Base-by-base conservation (phyloP, 306 rosid species). In the Rosa persica region DNA sequence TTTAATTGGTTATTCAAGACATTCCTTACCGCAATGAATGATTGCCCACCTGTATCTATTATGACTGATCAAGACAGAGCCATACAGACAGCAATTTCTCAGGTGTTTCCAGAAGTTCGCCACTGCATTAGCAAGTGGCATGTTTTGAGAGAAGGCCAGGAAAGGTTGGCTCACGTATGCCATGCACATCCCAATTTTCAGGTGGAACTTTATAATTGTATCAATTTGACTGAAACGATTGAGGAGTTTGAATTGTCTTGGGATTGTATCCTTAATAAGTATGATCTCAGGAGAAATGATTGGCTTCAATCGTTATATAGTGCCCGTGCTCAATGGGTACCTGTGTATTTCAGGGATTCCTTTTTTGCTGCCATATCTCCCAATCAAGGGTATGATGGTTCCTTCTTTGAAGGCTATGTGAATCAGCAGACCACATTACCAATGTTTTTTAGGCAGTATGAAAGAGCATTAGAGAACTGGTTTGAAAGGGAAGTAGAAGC, bases 221-320 rank as follows among this genome's bases (percentile, higher is more conserved):
- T 93, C 87, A 93, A 91, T 77, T 81, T 93, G 86, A 91, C 97
- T 52, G 96, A 93, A 85, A 93, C 97, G 42, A 84, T 86, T 42
- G 98, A 93, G 83, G 98, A 93, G 87, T 93, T 93, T 85, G 98
- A 91, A 72, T 88, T 89, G 77, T 86, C 96, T 60, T 93, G 97
- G 97, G 87, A 80, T 84, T 87, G 85, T 77, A 84, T 93, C 81
- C 84, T 93, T 48, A 91, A 88, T 76, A 93, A 90, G 84, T 93
- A 93, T 82, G 92, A 91, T 47, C 91, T 93, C 81, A 75, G 86
- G 76, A 86, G 80, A 82, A 90, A 91, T 64, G 96, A 90, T 83
- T 93, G 98, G 98, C 90, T 93, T 80, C 92, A 85, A 78, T 87
- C 93, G 7, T 75, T 93, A 76, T 91, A 91, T 64, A 87, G 73